Conservation (phyloP, 352 stramenopile species). For the Phytophthora citricola region DNA sequence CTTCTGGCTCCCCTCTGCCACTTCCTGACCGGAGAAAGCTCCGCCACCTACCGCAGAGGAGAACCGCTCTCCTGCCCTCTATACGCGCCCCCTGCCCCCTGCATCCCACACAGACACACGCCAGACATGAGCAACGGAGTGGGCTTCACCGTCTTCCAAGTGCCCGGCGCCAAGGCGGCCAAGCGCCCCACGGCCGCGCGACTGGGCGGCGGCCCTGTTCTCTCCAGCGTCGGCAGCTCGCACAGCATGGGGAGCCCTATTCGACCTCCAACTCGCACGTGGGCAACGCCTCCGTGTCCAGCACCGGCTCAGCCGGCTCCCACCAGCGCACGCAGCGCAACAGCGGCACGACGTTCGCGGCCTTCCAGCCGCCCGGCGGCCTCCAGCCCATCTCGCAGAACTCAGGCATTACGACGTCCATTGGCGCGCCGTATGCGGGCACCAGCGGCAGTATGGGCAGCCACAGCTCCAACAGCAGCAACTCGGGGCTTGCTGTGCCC, state of each 20-base stretch:
- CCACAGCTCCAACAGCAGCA: constrained; percentile 35
- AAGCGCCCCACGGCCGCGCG: constrained; percentile 29
- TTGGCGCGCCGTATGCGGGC: constrained; percentile 29
- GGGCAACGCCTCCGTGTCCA: constrained; percentile 12
- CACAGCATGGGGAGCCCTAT: constrained; percentile 33
- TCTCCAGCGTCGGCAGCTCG: constrained; percentile 19
- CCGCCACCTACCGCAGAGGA: constrained; percentile 16
- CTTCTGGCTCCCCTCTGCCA: constrained; percentile 21
- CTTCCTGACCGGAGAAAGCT: constrained; percentile 17
- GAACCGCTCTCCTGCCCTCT: constrained; percentile 6
- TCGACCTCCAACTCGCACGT: constrained; percentile 5
- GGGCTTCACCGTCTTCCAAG: constrained; percentile 76
- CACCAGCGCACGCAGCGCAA: constrained; percentile 39
- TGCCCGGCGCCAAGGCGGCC: constrained; percentile 50
- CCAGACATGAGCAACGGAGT: constrained; percentile 46
- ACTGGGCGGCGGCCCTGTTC: constrained; percentile 30
- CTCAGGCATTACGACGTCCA: constrained; percentile 18
- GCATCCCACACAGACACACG: not conserved
- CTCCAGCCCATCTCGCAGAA: constrained; percentile 29
- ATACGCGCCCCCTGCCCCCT: not conserved
- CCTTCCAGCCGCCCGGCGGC: constrained; percentile 40
- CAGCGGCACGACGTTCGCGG: constrained; percentile 44
- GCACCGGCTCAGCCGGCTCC: constrained; percentile 20
- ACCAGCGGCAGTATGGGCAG: constrained; percentile 37
- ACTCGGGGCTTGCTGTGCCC: constrained; percentile 27